These are phyloP conservation scores for Blastobotrys chiropterorum DNA, from an alignment of 805 yeast species.

Conservation along the genomic window DNA sequence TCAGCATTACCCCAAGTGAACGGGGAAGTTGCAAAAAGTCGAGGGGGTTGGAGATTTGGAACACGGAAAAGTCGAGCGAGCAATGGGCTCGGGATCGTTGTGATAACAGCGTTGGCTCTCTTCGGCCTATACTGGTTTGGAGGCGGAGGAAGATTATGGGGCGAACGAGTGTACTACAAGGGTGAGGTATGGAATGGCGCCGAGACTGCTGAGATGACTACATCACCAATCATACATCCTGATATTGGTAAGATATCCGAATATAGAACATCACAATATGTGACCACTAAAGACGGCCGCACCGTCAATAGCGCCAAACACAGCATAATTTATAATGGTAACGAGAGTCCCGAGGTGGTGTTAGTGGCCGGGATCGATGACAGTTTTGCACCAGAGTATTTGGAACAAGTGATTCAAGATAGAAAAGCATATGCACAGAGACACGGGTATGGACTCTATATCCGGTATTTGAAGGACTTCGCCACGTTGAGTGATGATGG, in stretches of 20 bases:
- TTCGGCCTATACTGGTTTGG: neutral
- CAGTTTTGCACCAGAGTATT: conserved; percentile 49
- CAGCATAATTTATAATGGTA: conserved; percentile 15
- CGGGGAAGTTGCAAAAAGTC: neutral
- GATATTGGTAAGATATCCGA: conserved; percentile 21
- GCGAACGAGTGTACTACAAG: neutral
- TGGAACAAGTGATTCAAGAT: conserved; percentile 70
- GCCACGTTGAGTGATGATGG: conserved; percentile 57
- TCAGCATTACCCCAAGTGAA: conserved; percentile 18
- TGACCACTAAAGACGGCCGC: conserved; percentile 19
- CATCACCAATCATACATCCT: conserved; percentile 21
- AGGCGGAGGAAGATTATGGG: neutral
- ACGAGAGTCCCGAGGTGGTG: conserved; percentile 37
- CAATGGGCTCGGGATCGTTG: neutral
- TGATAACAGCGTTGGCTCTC: neutral
- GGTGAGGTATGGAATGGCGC: conserved; percentile 14
- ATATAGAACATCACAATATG: conserved; percentile 25
- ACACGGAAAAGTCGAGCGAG: neutral
- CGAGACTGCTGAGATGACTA: conserved; percentile 7
- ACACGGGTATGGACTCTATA: conserved; percentile 75
- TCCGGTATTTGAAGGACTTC: conserved; percentile 83
- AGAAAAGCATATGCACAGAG: conserved; percentile 82
- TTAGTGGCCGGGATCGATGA: conserved; percentile 78
- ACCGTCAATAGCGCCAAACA: conserved; percentile 20
- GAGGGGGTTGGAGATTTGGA: neutral